Base-by-base conservation (phyloP, 805 yeast genomes). In the Saccharomycopsis javanensis region DNA sequence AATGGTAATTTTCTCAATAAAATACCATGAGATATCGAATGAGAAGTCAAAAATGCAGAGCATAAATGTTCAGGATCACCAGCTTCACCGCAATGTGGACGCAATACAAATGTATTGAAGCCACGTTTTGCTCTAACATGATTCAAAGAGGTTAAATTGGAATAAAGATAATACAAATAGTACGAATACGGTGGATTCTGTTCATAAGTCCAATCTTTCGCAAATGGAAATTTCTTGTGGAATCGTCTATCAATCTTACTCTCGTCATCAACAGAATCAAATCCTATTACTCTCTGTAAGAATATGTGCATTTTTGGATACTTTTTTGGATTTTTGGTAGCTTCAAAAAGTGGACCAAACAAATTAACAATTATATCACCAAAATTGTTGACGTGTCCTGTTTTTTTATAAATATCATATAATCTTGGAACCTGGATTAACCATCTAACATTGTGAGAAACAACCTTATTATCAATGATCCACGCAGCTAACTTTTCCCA, bases 41-140 rank as follows among this genome's bases (percentile, higher is more conserved):
- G 95, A 1, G 97, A 83, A 1, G 94, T 81, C 65, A 94, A 72
- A 66, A 86, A 94, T 1, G 99, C 91, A 54, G 91, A 79, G 50
- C 91, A 88, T 67, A 95, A 76, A 74, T 94, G 99, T 67, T 94
- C 98, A 1, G 98, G 97, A 67, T 94, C 99, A 60, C 99, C 99
- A n/a, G 99, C 99, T 71, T 94, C 99, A 62, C 99, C 99, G 64
- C 96, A 88, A 70, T 94, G 99, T 3, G 99, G 99, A 66, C 99
- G 80, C 65, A 94, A 74, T n/a, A 89, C 95, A 71, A 94, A 85
- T 0, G 97, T 91, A 69, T 87, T 91, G 71, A 81, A 86, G 0
- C 87, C 86, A 58, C 91, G 78, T 58, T 74, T 77, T 34, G 76
- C 72, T 71, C 99, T 81, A 82, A 92, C 86, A 62, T 85, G 82